phyloP scores from a whole-genome alignment of 352 stramenopile genomes.

The Pythium biforme region DNA sequence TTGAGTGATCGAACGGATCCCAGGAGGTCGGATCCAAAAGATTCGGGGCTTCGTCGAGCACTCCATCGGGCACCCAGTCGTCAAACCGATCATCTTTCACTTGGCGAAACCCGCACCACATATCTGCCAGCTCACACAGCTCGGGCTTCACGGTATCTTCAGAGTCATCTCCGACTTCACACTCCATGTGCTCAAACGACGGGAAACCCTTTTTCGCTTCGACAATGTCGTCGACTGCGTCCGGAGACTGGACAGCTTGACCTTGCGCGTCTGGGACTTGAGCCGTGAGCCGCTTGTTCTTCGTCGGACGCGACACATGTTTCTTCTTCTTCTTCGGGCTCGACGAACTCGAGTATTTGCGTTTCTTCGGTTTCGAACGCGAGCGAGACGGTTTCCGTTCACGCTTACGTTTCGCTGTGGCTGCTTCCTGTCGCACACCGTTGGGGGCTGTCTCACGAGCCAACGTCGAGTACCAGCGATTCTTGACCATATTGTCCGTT shows the following conservation, averaged over 20 bases:
- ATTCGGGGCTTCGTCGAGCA: neutral
- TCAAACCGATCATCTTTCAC: slow-evolving; percentile 1
- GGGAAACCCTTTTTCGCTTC: neutral
- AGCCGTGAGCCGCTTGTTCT: neutral
- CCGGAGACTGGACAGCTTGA: neutral
- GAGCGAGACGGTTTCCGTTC: neutral
- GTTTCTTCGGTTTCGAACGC: slow-evolving; percentile 2
- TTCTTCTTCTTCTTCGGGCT: neutral
- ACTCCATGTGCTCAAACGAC: neutral
- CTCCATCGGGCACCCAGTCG: slow-evolving; percentile 3
- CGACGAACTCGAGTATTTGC: neutral
- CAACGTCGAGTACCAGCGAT: slow-evolving; percentile 45
- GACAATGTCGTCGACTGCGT: neutral
- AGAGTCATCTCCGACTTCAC: neutral
- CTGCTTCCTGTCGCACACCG: no score
- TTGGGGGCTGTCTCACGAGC: neutral
- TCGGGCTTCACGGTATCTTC: neutral
- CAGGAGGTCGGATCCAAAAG: neutral
- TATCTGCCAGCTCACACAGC: neutral
- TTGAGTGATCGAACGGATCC: neutral
- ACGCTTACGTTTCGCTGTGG: neutral
- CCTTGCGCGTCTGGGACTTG: neutral
- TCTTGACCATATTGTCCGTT: slow-evolving; percentile 65
- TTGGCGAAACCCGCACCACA: neutral
- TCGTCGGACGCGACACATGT: neutral